Base-by-base conservation (phyloP, 2,329 filamentous ascomycete species). In the Ascochyta clinopodiicola region DNA sequence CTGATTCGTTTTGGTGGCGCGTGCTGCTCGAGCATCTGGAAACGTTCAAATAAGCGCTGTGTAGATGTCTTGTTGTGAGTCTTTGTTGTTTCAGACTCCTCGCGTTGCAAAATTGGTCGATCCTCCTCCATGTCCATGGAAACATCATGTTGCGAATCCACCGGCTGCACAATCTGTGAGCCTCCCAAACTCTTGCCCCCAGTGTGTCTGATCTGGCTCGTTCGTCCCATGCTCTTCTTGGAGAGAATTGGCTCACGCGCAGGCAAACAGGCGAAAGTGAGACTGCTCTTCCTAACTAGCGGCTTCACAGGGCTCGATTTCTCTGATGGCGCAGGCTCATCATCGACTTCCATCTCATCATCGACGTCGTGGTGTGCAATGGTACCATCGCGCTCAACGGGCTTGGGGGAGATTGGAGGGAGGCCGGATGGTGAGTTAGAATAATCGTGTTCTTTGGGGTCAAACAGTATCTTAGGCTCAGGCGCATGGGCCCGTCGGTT, bases 181-280 rank as follows among this genome's bases (percentile, higher is more conserved):
- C 76, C 75, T 40, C 88, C 87, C 19, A 92, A 75, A 65, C 88
- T 91, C 77, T 79, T 79, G 6, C 89, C 90, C 51, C 87, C 89
- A 12, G 90, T 91, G 17, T 86, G 85, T 56, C 89, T 83, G 32
- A 93, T 73, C 62, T 96, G 89, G 68, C 91, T 96, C 6, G 86
- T 90, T 57, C 91, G 83, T 39, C 83, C 92, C 68, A 92, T 86
- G 72, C 90, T 96, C 78, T 93, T 94, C 74, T 96, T 96, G 15
- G 85, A 86, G 29, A 87, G 86, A 47, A 98, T 80, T 32, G 94
- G 94, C 69, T 98, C 94, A 58, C 95, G 86, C 2, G 94, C 93
- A 27, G 95, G 95, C 12, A 99, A 81, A 17, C 95, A 92, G 34
- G 95, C 92, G 77, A 99, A 98, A 56, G 90, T 96, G 57, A 99